Evolutionary conservation across 208 protist genomes (phyloP).

Genomic region (Leishmania tropica): DNA sequence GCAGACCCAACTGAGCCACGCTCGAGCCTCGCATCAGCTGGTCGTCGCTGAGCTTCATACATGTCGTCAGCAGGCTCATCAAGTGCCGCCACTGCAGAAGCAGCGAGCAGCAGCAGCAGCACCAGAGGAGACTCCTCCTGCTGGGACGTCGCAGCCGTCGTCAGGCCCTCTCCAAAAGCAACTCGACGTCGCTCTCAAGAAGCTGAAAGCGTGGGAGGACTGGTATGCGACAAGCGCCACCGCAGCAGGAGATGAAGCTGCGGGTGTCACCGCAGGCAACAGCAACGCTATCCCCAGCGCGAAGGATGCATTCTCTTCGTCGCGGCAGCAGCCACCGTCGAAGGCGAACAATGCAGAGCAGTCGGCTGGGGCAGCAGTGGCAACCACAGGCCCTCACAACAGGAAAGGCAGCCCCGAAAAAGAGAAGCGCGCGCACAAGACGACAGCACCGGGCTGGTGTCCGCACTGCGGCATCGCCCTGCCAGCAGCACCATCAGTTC

Average conservation of each 20-base stretch:
- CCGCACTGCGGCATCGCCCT: background rate
- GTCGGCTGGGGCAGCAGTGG: background rate
- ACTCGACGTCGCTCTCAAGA: slow-evolving; percentile 37
- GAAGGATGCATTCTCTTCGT: background rate
- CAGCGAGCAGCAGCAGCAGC: slow-evolving; percentile 6
- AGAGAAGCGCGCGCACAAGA: background rate
- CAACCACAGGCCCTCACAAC: background rate
- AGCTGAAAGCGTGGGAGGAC: slow-evolving; percentile 65
- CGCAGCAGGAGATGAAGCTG: background rate
- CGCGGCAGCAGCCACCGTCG: background rate
- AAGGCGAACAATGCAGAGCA: background rate
- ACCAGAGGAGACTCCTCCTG: background rate
- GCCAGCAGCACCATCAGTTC: background rate
- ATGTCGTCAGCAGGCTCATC: background rate
- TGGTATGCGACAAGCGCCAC: slow-evolving; percentile 42
- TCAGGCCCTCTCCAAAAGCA: slow-evolving; percentile 23
- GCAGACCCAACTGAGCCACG: slow-evolving; percentile 31
- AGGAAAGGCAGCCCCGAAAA: background rate
- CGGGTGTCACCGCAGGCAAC: background rate
- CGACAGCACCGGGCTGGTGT: background rate
- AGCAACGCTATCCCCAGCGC: background rate
- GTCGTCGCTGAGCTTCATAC: slow-evolving; percentile 18
- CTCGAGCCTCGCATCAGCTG: slow-evolving; percentile 24
- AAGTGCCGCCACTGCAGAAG: background rate
- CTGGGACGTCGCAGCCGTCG: background rate